Evolutionary conservation across 2,329 filamentous ascomycete genomes (phyloP), one percentile per base, ranked within the genome.

Genomic region (Exophiala phaeomuriformis): DNA sequence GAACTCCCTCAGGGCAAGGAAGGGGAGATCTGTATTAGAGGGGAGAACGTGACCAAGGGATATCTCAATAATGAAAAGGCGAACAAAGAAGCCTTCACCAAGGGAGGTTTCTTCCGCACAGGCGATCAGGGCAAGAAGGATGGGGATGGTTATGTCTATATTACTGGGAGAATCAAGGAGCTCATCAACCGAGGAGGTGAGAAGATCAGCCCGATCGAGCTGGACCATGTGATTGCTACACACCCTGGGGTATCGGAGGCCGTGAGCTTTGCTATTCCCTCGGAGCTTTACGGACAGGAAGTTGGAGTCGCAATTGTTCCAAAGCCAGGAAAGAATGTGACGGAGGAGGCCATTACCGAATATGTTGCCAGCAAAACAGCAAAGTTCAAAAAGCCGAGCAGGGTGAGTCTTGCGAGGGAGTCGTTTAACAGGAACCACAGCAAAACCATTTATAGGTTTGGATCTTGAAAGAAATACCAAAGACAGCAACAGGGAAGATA

Each of bases 91-190:
- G 83, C 86, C 0, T 93, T 88, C 70, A 86, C 85, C 30, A 75
- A 79, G 59, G 75, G 76, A n/a, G 85, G 87, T 6, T 94, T 88
- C 74, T 94, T 95, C 79, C 80, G 88, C 62, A 94, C 89, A 0
- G 89, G 89, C 4, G 89, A 95, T 66, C 88, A 94, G 69, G 89
- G 89, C 47, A 86, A 85, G 71, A 78, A 82, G 67, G 88, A 94
- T 64, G 72, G 81, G 53, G 86, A 93, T 62, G 87, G 88, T 55
- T 94, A 93, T 66, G 74, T 95, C 7, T 78, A 87, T 65, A 91
- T 95, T 70, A 94, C 89, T 0, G 89, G 89, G n/a, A 79, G 89
- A 49, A 94, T 94, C 72, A 95, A 95, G 77, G 89, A 95, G 71
- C 76, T 95, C 49, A 94, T 95, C 75, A 74, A 94, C 72, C 90